Percentiles rank a stretch among this genome's conserved stretches.
phyloP scores from a whole-genome alignment of 2,329 filamentous ascomycete genomes.

The Tothia fuscella region DNA sequence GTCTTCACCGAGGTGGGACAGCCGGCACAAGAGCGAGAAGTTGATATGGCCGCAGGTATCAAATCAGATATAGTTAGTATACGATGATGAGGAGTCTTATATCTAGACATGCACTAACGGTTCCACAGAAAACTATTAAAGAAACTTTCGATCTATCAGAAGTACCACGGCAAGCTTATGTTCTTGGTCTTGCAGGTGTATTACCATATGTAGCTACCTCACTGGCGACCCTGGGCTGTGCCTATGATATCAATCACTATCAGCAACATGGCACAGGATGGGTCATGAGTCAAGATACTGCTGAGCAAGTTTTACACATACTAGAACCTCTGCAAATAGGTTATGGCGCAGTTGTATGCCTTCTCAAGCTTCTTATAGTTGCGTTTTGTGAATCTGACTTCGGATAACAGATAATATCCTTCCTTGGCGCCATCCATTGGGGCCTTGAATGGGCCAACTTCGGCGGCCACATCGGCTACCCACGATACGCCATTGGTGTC shows the following conservation, averaged over 20 bases:
- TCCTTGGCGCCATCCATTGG: constrained; percentile 90
- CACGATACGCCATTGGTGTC: constrained; percentile 74
- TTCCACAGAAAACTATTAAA: constrained; percentile 32
- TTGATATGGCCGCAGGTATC: constrained; percentile 36
- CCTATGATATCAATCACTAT: constrained; percentile 68
- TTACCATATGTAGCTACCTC: constrained; percentile 68
- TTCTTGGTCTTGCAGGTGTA: constrained; percentile 39
- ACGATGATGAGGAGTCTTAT: constrained; percentile 7
- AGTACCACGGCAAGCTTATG: constrained; percentile 37
- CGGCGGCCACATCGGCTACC: constrained; percentile 55
- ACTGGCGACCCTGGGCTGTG: constrained; percentile 66
- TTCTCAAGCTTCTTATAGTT: constrained; percentile 5
- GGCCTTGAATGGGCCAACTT: constrained; percentile 73
- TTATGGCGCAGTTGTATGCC: constrained; percentile 69
- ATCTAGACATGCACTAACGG: constrained; percentile 10
- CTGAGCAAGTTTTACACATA: constrained; percentile 57
- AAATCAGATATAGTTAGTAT: constrained; percentile 24
- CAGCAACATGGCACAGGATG: constrained; percentile 48
- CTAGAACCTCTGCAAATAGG: constrained; percentile 83
- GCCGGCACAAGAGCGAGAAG: constrained; percentile 21
- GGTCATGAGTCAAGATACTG: constrained; percentile 57
- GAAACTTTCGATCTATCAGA: constrained; percentile 36
- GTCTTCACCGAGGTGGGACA: constrained; percentile 28
- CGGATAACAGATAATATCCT: constrained; percentile 62
- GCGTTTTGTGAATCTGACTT: constrained; percentile 7